phyloP scores from a whole-genome alignment of 2,329 filamentous ascomycete species.

The Ploettnerulaceae sp. region DNA sequence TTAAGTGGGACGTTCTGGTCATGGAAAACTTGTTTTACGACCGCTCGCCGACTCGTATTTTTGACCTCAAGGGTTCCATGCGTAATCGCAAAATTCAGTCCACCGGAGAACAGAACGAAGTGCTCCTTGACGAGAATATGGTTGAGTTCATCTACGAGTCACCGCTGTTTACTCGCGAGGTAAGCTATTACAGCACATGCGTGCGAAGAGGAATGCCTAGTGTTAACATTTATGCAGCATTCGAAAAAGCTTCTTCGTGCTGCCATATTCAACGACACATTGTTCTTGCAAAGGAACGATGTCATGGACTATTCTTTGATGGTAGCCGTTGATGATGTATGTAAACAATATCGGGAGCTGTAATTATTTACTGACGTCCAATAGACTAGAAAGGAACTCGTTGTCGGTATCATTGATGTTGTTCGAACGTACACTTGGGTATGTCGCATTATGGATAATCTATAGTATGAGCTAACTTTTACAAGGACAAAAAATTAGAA shows the following conservation, averaged over 20 bases:
- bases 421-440: conserved; percentile 95
- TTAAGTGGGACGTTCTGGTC: conserved; percentile 87
- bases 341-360: background rate
- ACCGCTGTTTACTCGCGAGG: conserved; percentile 84
- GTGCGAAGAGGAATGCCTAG: no score
- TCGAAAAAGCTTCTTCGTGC: conserved; percentile 88
- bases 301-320: conserved; percentile 99
- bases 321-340: conserved; percentile 85
- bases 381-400: conserved; percentile 70
- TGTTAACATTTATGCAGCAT: conserved; percentile 44
- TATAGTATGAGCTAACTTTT: conserved; percentile 6
- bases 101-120: conserved; percentile 93
- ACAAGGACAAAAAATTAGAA: conserved; percentile 88
- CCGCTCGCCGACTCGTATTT: conserved; percentile 79
- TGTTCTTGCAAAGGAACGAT: conserved; percentile 90
- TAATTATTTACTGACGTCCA: conserved; percentile 3
- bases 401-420: conserved; percentile 97
- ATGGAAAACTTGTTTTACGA: conserved; percentile 99
- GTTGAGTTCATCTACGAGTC: conserved; percentile 99
- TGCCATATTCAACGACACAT: conserved; percentile 94
- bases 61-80: conserved; percentile 98
- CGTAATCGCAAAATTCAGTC: conserved; percentile 95
- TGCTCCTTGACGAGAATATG: conserved; percentile 96
- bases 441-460: background rate
- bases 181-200: conserved; percentile 6